Base-by-base conservation (phyloP, 2,329 filamentous ascomycete species). In the Colletotrichum higginsianum region DNA sequence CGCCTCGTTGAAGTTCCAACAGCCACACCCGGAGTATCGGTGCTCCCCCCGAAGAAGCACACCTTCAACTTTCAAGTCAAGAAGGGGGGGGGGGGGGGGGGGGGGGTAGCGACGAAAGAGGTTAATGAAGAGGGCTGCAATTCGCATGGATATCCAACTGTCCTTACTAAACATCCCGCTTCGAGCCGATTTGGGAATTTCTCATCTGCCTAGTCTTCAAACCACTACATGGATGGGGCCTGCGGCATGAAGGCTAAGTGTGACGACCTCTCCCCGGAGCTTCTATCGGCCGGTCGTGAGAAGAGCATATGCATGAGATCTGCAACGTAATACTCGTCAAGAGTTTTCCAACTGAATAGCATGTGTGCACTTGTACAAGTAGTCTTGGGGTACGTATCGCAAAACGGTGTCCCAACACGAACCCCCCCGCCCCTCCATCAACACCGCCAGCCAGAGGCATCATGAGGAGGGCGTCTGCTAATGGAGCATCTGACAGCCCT, bases 211-310 rank as follows among this genome's bases (percentile, higher is more conserved):
- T 62, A 62, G 50, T 56, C 53, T 72, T 55, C 46, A 46, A n/a
- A 35, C 3, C 26, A 53, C n/a, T 63, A 53, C 69, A 72, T 72
- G 69, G 66, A 52, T 72, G 23, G 53, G 60, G 69, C 60, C 46
- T 64, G 66, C 61, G 44, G 60, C 57, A 63, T 72, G 18, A 62
- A 60, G 26, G 30, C 12, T 42, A 55, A 50, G 15, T 60, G 58
- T 46, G 68, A 63, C 57, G 58, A 47, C 46, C 42, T 67, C 46
- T 57, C 26, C 35, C 35, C 58, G 57, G 64, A 63, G 58, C 65
- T 60, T 64, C 44, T 61, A 60, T 35, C 64, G 66, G 55, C 53
- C 30, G 40, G 26, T 42, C 35, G 23, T 49, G 50, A 50, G 30
- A 26, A 38, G 15, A 16, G 56, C 69, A 26, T 26, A 71, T 69